Conservation (phyloP, 768 basidiomycete species). For the Tulasnella sp. region DNA sequence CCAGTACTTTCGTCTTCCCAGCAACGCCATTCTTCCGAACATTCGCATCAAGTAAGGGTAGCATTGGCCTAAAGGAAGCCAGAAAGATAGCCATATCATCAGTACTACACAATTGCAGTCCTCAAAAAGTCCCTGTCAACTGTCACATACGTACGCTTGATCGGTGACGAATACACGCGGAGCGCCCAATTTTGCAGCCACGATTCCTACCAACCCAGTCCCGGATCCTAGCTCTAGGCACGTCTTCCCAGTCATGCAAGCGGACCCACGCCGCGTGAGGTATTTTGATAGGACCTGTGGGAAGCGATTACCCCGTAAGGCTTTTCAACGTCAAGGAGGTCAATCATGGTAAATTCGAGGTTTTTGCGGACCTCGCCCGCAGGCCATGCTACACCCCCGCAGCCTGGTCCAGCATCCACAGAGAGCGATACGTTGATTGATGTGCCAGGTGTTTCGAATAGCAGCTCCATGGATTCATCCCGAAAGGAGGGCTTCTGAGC, state of each 20-base stretch:
- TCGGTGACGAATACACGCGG: slow-evolving; percentile 69
- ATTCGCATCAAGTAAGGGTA: slow-evolving; percentile 70
- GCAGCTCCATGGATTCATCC: neutral
- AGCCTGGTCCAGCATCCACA: slow-evolving; percentile 74
- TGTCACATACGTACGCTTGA: slow-evolving; percentile 59
- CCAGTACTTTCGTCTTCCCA: slow-evolving; percentile 43
- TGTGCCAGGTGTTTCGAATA: neutral
- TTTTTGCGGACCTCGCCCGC: slow-evolving; percentile 58
- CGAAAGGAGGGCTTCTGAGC: neutral
- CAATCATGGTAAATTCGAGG: slow-evolving; percentile 16
- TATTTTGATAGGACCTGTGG: slow-evolving; percentile 70
- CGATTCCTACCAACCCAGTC: slow-evolving; percentile 86
- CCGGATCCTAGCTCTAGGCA: slow-evolving; percentile 79
- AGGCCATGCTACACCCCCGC: slow-evolving; percentile 88
- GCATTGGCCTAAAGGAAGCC: slow-evolving; percentile 70
- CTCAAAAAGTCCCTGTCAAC: too few relatives aligned
- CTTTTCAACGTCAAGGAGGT: neutral
- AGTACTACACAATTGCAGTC: too few relatives aligned
- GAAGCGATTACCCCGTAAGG: too few relatives aligned
- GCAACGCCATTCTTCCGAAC: slow-evolving; percentile 52
- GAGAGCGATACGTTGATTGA: neutral
- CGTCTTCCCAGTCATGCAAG: slow-evolving; percentile 37
- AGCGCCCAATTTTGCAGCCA: slow-evolving; percentile 56
- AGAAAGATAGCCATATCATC: too few relatives aligned
- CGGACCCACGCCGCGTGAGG: slow-evolving; percentile 46